Percentiles rank a stretch among this genome's conserved stretches.
phyloP scores from a whole-genome alignment of 208 protist species.

The Leishmania amazonensis region DNA sequence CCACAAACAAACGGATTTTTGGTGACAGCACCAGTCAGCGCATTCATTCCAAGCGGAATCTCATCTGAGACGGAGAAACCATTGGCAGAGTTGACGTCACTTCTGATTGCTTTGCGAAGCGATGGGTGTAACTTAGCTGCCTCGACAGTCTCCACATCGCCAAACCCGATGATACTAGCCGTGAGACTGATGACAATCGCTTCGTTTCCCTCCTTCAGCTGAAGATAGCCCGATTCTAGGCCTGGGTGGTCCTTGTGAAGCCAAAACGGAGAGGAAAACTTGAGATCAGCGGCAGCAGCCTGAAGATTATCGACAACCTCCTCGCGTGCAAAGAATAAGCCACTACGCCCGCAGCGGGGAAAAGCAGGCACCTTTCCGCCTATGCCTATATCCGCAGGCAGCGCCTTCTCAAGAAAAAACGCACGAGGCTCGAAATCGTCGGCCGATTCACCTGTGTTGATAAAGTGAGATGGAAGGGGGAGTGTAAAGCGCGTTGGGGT shows the following conservation, averaged over 20 bases:
- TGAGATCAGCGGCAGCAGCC: constrained; percentile 67
- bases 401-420: constrained; percentile 67
- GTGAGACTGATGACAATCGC: constrained; percentile 82
- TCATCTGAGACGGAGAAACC: constrained; percentile 23
- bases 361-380: not conserved
- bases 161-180: constrained; percentile 57
- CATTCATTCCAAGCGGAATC: constrained; percentile 80
- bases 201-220: constrained; percentile 77
- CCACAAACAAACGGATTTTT: constrained; percentile 72
- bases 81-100: not conserved
- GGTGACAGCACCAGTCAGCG: constrained; percentile 68
- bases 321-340: constrained; percentile 84
- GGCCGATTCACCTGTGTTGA: constrained; percentile 47
- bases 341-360: constrained; percentile 77
- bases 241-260: constrained; percentile 63
- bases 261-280: constrained; percentile 89
- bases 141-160: constrained; percentile 54
- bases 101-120: constrained; percentile 30
- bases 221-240: constrained; percentile 67
- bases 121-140: constrained; percentile 54
- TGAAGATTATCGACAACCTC: constrained; percentile 91
- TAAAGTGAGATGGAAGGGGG: constrained; percentile 76
- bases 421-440: constrained; percentile 57
- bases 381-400: not conserved
- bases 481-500: constrained; percentile 41